Conservation (phyloP, 768 basidiomycete genomes). For the Tricholoma saponaceum region DNA sequence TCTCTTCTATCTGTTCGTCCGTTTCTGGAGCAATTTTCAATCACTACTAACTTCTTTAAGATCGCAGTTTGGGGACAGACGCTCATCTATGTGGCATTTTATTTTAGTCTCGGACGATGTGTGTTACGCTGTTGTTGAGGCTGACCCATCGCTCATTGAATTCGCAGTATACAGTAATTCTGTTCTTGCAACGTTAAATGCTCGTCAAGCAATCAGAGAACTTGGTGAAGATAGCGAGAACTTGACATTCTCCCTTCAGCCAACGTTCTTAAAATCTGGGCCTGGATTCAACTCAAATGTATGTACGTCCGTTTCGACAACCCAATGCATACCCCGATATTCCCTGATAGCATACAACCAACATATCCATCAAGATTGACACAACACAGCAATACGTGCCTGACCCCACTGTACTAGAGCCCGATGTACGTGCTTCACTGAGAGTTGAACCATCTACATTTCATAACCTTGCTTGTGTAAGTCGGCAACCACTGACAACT, state of each 20-base stretch:
- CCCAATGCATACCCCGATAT: not conserved
- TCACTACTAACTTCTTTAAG: not conserved
- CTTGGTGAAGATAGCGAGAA: constrained; percentile 43
- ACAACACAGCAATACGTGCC: constrained; percentile 49
- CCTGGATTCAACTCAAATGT: constrained; percentile 29
- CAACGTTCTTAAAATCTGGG: constrained; percentile 32
- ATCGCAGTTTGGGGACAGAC: constrained; percentile 36
- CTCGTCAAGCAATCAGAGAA: constrained; percentile 38
- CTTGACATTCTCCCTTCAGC: constrained; percentile 43
- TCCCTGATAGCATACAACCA: constrained; percentile 34
- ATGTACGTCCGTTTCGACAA: constrained; percentile 3
- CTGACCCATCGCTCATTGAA: not conserved
- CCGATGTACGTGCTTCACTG: constrained; percentile 10
- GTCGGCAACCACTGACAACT: constrained; percentile 15
- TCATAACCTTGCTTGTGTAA: not conserved
- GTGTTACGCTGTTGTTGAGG: constrained; percentile 11
- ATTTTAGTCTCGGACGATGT: constrained; percentile 52
- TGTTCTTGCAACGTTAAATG: constrained; percentile 50
- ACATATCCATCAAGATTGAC: constrained; percentile 64
- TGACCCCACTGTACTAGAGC: constrained; percentile 25
- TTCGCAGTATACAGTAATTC: constrained; percentile 50
- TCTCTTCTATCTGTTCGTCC: constrained; percentile 33
- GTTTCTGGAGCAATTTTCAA: not conserved
- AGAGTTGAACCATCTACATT: not conserved
- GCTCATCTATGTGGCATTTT: constrained; percentile 55